A percentile compares a stretch with the other conserved stretches of the same genome.
phyloP scores from a whole-genome alignment of 2,329 filamentous ascomycete genomes.

The Pseudocercospora musae region DNA sequence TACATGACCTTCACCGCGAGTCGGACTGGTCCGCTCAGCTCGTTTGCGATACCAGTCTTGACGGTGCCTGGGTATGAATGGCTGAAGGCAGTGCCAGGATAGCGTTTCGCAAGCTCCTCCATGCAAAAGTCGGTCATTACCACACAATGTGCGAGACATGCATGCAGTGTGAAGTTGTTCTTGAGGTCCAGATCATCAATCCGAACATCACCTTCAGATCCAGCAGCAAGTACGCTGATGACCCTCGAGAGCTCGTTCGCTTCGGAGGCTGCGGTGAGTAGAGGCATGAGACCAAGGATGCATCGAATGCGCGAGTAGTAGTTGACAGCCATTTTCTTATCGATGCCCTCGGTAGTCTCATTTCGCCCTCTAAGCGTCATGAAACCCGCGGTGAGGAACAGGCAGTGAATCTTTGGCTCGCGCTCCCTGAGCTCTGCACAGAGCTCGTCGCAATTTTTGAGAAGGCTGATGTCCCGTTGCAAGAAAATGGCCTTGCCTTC shows the following conservation, averaged over 20 bases:
- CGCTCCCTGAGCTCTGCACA: constrained; percentile 49
- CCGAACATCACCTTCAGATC: constrained; percentile 52
- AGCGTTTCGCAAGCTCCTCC: constrained; percentile 47
- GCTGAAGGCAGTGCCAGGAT: constrained; percentile 49
- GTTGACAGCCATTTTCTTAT: constrained; percentile 50
- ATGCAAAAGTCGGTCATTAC: constrained; percentile 52
- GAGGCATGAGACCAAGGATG: constrained; percentile 55
- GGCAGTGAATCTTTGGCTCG: constrained; percentile 53
- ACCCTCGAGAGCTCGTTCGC: constrained; percentile 49
- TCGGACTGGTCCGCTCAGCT: constrained; percentile 33
- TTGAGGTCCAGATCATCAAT: constrained; percentile 46
- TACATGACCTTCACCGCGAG: constrained; percentile 36
- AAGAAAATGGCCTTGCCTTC: constrained; percentile 41
- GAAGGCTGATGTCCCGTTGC: constrained; percentile 41
- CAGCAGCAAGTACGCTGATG: constrained; percentile 53
- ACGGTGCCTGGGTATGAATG: constrained; percentile 51
- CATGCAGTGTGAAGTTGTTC: constrained; percentile 38
- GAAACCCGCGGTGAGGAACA: constrained; percentile 54
- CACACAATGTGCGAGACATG: constrained; percentile 43
- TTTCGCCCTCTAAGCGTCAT: constrained; percentile 42
- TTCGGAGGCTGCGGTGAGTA: constrained; percentile 46
- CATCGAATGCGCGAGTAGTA: constrained; percentile 60
- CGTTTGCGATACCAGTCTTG: constrained; percentile 44
- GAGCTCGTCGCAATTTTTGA: constrained; percentile 43
- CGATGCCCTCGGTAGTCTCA: constrained; percentile 58